Evolutionary conservation across 2,329 filamentous ascomycete genomes (phyloP).

Genomic region (Gremmenia infestans): DNA sequence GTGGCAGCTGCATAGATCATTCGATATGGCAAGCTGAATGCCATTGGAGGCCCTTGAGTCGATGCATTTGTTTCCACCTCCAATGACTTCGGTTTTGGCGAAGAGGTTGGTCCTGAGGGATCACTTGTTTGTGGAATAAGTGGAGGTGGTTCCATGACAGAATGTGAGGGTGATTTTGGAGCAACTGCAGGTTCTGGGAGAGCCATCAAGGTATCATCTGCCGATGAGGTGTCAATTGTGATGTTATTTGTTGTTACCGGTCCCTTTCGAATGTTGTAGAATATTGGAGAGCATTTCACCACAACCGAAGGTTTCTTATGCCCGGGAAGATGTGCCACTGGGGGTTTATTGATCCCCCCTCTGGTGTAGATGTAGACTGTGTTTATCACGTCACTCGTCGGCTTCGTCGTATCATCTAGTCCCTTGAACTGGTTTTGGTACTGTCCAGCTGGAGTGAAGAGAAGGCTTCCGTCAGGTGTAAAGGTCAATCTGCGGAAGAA

Average conservation of each 20-base stretch:
- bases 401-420: conserved; percentile 63
- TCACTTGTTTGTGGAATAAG: conserved; percentile 46
- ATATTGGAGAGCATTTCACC: conserved; percentile 86
- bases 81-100: conserved; percentile 31
- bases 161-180: conserved; percentile 47
- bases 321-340: conserved; percentile 88
- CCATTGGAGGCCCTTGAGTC: conserved; percentile 57
- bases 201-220: conserved; percentile 76
- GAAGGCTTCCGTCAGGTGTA: conserved; percentile 86
- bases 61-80: conserved; percentile 44
- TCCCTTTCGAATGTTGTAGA: conserved; percentile 73
- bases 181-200: conserved; percentile 73
- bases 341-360: conserved; percentile 93
- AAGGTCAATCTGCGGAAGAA: conserved; percentile 95
- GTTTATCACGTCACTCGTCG: conserved; percentile 82
- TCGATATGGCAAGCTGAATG: conserved; percentile 83
- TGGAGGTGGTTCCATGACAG: conserved; percentile 80
- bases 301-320: conserved; percentile 98
- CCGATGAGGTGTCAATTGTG: conserved; percentile 87
- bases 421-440: conserved; percentile 72
- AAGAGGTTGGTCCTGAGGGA: conserved; percentile 49
- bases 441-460: conserved; percentile 92
- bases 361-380: conserved; percentile 98
- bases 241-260: conserved; percentile 75
- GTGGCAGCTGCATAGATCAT: conserved; percentile 97